Percentiles rank a stretch among this genome's conserved stretches.
Conservation (phyloP, 2,329 filamentous ascomycete species). For the Xylariaceae sp. region DNA sequence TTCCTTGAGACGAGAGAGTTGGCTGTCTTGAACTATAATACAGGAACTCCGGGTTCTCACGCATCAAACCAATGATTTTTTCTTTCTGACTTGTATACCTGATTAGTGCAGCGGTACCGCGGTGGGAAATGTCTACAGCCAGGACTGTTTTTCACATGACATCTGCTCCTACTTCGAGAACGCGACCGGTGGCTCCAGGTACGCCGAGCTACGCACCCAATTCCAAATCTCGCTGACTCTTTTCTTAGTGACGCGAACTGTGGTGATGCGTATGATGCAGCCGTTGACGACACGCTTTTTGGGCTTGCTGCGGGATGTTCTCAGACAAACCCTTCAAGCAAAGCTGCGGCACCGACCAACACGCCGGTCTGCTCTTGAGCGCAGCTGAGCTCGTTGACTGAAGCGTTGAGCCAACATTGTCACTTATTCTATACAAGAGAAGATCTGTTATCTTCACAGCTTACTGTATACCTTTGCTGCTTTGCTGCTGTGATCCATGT, state of each 20-base stretch:
- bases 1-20: no score
- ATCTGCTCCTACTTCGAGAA: slow-evolving; percentile 48
- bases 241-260: slow-evolving; percentile 42
- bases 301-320: slow-evolving; percentile 31
- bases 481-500: no score
- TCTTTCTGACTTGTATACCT: no score
- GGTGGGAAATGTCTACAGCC: slow-evolving; percentile 44
- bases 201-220: slow-evolving; percentile 4
- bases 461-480: no score
- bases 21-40: no score
- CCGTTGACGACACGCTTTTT: slow-evolving; percentile 38
- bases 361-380: slow-evolving; percentile 22
- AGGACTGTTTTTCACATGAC: slow-evolving; percentile 47
- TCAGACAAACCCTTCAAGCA: slow-evolving; percentile 30
- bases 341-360: slow-evolving; percentile 21
- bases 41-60: no score
- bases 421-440: no score
- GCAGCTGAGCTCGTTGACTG: no score
- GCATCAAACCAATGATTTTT: no score
- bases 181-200: slow-evolving; percentile 42
- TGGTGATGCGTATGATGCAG: slow-evolving; percentile 38
- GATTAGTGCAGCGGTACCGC: slow-evolving; percentile 37
- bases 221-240: neutral
- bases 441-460: no score
- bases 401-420: no score